Evolutionary conservation across 257 asterid genomes (phyloP).

Genomic region (Capsicum rhomboideum): DNA sequence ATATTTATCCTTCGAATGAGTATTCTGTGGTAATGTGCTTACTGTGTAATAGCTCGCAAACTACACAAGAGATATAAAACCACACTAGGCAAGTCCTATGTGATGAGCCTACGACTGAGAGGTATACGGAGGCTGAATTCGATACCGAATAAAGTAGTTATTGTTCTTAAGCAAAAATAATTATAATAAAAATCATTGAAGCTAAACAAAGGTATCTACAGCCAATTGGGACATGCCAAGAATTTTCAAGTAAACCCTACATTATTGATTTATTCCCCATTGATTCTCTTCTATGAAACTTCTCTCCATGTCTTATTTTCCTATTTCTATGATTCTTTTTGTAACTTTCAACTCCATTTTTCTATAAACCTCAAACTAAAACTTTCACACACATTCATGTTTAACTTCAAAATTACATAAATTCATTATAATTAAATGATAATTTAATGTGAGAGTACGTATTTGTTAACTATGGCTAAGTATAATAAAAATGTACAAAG

Average conservation of each 20-base stretch:
- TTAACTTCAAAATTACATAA: not conserved
- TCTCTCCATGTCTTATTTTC: not conserved
- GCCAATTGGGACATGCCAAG: not conserved
- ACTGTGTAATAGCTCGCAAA: no score
- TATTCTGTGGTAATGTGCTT: no score
- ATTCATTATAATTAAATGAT: constrained; percentile 3
- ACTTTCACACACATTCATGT: not conserved
- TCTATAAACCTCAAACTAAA: not conserved
- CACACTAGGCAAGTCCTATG: no score
- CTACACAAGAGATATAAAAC: no score
- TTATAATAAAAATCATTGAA: not conserved
- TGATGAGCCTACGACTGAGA: no score
- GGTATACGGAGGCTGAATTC: no score
- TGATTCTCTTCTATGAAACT: not conserved
- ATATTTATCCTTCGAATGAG: no score
- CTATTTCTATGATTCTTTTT: not conserved
- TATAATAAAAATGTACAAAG: no score
- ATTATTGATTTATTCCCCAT: not conserved
- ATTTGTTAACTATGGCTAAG: no score
- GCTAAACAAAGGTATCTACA: not conserved
- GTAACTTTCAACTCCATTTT: not conserved
- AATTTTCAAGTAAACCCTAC: not conserved
- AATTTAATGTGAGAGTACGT: not conserved
- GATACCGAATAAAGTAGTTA: no score
- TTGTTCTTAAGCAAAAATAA: no score